These are phyloP conservation scores for Hypomontagnella submonticulosa DNA, from an alignment of 495 filamentous ascomycete genomes.

Conservation along the genomic window DNA sequence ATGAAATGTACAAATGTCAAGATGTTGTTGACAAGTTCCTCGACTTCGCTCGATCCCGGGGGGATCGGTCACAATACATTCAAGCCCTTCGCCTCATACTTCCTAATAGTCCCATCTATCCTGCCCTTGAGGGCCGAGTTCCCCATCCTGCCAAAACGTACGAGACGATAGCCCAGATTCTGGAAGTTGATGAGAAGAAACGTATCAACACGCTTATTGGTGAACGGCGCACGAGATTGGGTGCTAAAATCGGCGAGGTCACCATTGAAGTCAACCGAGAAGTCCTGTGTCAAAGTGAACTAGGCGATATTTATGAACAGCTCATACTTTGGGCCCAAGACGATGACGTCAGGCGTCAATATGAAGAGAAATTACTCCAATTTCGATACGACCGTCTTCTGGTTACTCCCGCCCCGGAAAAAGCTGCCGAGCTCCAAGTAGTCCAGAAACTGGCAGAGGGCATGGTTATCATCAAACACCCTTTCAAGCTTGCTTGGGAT, in stretches of 20 bases:
- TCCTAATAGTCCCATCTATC: slow-evolving; percentile 80
- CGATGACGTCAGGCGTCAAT: slow-evolving; percentile 82
- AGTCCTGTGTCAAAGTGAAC: slow-evolving; percentile 72
- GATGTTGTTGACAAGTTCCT: slow-evolving; percentile 84
- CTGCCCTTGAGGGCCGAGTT: slow-evolving; percentile 85
- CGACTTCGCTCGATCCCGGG: slow-evolving; percentile 73
- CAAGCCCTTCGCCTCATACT: slow-evolving; percentile 78
- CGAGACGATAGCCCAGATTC: slow-evolving; percentile 82
- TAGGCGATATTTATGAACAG: slow-evolving; percentile 80
- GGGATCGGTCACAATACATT: slow-evolving; percentile 76
- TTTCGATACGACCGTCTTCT: slow-evolving; percentile 80
- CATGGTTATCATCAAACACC: slow-evolving; percentile 96
- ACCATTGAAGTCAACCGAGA: slow-evolving; percentile 88
- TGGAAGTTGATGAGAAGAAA: slow-evolving; percentile 88
- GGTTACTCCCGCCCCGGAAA: slow-evolving; percentile 71
- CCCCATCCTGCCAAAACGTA: slow-evolving; percentile 85
- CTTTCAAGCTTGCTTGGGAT: slow-evolving; percentile 89
- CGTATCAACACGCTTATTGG: slow-evolving; percentile 91
- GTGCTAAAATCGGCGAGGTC: slow-evolving; percentile 83
- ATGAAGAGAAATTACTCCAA: slow-evolving; percentile 90
- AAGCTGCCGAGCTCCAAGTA: slow-evolving; percentile 72
- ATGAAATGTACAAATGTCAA: slow-evolving; percentile 76
- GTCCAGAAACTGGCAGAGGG: slow-evolving; percentile 81
- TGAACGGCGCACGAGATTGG: slow-evolving; percentile 86
- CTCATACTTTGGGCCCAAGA: slow-evolving; percentile 91